Base-by-base conservation (phyloP, 345 rosid genomes). In the Eucalyptus curtisii region DNA sequence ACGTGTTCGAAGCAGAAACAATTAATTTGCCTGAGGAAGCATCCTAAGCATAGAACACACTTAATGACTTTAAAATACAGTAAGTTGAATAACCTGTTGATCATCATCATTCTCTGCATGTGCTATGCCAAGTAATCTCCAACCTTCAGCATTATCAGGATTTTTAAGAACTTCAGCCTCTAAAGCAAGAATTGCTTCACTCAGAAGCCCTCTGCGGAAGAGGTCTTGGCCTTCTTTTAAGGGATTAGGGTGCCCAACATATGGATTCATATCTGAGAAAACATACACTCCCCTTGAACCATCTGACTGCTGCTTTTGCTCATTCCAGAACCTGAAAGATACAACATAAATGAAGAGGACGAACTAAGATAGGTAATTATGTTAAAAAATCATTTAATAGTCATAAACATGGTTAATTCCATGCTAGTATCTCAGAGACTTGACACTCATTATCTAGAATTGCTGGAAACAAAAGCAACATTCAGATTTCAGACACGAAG, bases 31-130 rank as follows among this genome's bases (percentile, higher is more conserved):
- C 47, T 76, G 47, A 76, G 45, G 64, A 86, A 86, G 24, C 45
- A 49, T 37, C 49, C 45, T 86, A 53, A 86, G 42, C 45, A 53
- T 19, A 53, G 45, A 86, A 86, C 48, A 49, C 64, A 16, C 27
- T 49, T 6, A 25, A 31, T 85, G 59, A 47, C 66, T 49, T 86
- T 52, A 53, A 88, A n/a, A 66, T 42, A 40, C 11, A 61, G 53
- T 31, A 81, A 45, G 79, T 88, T 52, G 13, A 91, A 79, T 91
- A 91, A 97, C 99, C 98, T 98, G 99, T 92, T 96, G 99, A 93
- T 98, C 99, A 88, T 98, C 99, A 91, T 98, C 99, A 89, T 98
- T 98, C 92, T 98, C 99, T 22, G 99, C 99, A 89, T 98, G 97
- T 86, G 99, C 94, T 91, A 97, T 97, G 90, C 99, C 99, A 89